Base-by-base conservation (phyloP, 352 stramenopile species). In the Globisporangium abappressorium region DNA sequence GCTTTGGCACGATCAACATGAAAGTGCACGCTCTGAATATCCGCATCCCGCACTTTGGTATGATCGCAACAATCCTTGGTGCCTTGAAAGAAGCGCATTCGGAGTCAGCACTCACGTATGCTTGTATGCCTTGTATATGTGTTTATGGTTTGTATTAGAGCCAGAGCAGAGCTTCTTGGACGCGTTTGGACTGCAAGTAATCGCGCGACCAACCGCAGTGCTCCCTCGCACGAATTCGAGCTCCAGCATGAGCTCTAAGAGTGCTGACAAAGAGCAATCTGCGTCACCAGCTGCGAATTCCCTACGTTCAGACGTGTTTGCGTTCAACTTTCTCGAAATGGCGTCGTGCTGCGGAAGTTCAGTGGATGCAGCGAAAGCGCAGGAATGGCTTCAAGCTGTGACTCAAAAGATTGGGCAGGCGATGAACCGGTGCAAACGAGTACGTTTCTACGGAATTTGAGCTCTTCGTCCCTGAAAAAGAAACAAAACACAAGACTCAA, bases 321-420 rank as follows among this genome's bases (percentile, higher is more conserved):
- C 73, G 2, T 90, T 91, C 62, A 90, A 69, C 68, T 92, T 73
- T 41, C 51, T 91, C 49, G 84, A 92, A 70, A 92, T 92, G 84
- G 82, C 82, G 28, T 56, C 82, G 3, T 92, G 82, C 49, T 92
- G 82, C 55, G 78, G 79, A 18, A 73, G 64, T 8, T 61, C 75
- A 34, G 64, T 89, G 2, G 80, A 90, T 43, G 68, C 73, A 11
- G 57, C 60, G 24, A 83, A 74, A 38, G 84, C 86, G 9, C 84
- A 92, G 55, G 81, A 84, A 28, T 91, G 81, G 81, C 72, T 94
- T 9, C 62, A 80, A 26, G 74, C 72, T 0, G 65, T 91, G 3
- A 54, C 90, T 1, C 75, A 87, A 33, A 90, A 83, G 49, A 59
- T 94, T 20, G 86, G 83, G 3, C 74, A 86, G 18, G 71, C 75